These are phyloP conservation scores for Carex pumila DNA, from an alignment of 176 grass and related monocot genomes.

Conservation along the genomic window DNA sequence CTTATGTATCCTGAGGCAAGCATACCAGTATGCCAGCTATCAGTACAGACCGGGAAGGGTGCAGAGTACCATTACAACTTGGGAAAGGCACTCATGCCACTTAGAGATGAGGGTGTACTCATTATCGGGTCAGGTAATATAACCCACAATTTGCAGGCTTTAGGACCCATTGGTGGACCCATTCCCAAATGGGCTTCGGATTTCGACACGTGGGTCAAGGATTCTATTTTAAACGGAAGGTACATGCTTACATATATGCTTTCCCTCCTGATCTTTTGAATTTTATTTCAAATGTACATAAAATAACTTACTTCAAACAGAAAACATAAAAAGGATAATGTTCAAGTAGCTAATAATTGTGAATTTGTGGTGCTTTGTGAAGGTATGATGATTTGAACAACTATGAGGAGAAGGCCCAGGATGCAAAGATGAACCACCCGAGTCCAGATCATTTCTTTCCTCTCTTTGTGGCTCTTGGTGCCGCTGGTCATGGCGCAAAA, in stretches of 20 bases:
- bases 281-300: not conserved
- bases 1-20: constrained; percentile 75
- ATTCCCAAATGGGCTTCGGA: constrained; percentile 43
- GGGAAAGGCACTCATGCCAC: constrained; percentile 55
- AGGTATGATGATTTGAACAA: constrained; percentile 72
- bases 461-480: constrained; percentile 81
- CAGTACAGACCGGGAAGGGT: constrained; percentile 44
- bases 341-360: not conserved
- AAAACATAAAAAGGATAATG: not conserved
- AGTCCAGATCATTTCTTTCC: constrained; percentile 67
- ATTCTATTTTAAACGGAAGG: constrained; percentile 58
- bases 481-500: constrained; percentile 44
- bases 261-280: not conserved
- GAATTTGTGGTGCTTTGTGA: not conserved
- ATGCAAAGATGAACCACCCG: constrained; percentile 52
- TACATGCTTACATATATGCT: not conserved
- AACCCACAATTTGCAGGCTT: constrained; percentile 57
- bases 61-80: constrained; percentile 79
- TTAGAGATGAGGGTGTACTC: constrained; percentile 58
- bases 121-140: constrained; percentile 70
- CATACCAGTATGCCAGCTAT: constrained; percentile 80
- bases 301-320: too few species aligned
- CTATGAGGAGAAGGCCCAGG: constrained; percentile 52
- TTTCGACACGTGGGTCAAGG: constrained; percentile 74
- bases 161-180: constrained; percentile 10